Evolutionary conservation across 208 protist genomes (phyloP), one percentile per base, ranked within the genome.

Genomic region (Leishmania arabica): DNA sequence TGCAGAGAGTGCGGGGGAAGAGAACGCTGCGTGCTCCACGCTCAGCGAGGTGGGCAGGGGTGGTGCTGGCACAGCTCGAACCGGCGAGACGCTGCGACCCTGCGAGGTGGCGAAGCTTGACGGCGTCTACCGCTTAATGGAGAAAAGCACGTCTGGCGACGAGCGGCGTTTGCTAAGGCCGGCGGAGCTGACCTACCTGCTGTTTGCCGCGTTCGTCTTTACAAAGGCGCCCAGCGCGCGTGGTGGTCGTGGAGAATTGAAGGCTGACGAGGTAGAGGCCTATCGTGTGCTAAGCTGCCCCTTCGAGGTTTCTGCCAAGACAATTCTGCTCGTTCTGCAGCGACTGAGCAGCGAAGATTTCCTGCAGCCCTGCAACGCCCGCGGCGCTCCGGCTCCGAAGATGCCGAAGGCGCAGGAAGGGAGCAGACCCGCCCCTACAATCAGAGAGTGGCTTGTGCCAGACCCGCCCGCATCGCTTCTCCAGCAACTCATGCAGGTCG

Each of bases 131-230:
- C 40, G 21, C 21, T 51, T 84, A 40, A 13, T 84, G 34, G 17
- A 53, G 65, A 51, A 78, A 49, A 74, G 19, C 13, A 42, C 1
- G 21, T 1, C 3, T 4, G 31, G 13, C 24, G 0, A 68, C 54
- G 1, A 47, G 34, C 66, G 31, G 65, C 58, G 64, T 0, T 11
- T 19, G 7, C 51, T 77, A 24, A 78, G 65, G 37, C 37, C 53
- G 8, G 56, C 47, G n/a, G 87, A 93, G 60, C 64, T 88, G 69
- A 82, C 80, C 27, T 92, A 91, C 71, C 72, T 95, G 77, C 78
- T 96, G 5, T 84, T 96, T 60, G 84, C 84, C 13, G 86, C 82
- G 24, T 92, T 94, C 80, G 75, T 92, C 31, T 75, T 96, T n/a
- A 75, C 87, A 9, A 86, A 86, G 21, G 80, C 85, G 6, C 81